These are phyloP conservation scores for Phytophthora rubi DNA, from an alignment of 352 stramenopile genomes.

Conservation along the genomic window DNA sequence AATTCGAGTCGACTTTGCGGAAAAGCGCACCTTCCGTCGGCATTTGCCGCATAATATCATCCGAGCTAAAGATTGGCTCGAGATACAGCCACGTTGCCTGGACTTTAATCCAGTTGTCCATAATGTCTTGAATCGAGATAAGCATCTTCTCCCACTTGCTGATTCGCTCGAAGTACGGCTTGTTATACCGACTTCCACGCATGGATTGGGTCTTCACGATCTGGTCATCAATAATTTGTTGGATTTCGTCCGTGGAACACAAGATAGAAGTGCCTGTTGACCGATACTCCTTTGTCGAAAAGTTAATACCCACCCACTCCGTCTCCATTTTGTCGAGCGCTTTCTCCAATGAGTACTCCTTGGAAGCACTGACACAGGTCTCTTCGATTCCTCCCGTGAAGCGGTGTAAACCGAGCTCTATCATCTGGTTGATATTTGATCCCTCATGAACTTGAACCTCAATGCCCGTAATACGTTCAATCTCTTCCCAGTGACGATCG, in stretches of 20 bases:
- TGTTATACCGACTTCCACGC: slow-evolving; percentile 93
- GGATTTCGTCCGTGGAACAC: slow-evolving; percentile 90
- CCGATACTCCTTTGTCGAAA: slow-evolving; percentile 94
- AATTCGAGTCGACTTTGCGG: slow-evolving; percentile 88
- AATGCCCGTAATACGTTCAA: slow-evolving; percentile 87
- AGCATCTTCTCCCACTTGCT: slow-evolving; percentile 91
- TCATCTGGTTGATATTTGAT: slow-evolving; percentile 92
- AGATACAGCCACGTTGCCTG: slow-evolving; percentile 94
- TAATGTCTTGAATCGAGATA: slow-evolving; percentile 91
- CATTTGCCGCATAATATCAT: slow-evolving; percentile 95
- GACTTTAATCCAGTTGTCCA: slow-evolving; percentile 96
- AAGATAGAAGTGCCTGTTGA: slow-evolving; percentile 93
- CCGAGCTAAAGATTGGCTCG: slow-evolving; percentile 93
- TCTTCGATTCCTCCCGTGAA: slow-evolving; percentile 91
- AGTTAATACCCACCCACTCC: slow-evolving; percentile 93
- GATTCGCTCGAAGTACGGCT: slow-evolving; percentile 91
- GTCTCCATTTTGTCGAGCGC: slow-evolving; percentile 93
- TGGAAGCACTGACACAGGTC: slow-evolving; percentile 93
- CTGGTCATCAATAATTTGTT: slow-evolving; percentile 95
- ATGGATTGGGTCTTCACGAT: slow-evolving; percentile 97
- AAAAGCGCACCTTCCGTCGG: slow-evolving; percentile 89
- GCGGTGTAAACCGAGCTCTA: slow-evolving; percentile 87
- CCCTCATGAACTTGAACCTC: slow-evolving; percentile 91
- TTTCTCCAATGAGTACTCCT: slow-evolving; percentile 95
- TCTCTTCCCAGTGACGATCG: slow-evolving; percentile 93